These are phyloP conservation scores for Trifolium fragiferum DNA, from an alignment of 306 rosid genomes.

Conservation along the genomic window DNA sequence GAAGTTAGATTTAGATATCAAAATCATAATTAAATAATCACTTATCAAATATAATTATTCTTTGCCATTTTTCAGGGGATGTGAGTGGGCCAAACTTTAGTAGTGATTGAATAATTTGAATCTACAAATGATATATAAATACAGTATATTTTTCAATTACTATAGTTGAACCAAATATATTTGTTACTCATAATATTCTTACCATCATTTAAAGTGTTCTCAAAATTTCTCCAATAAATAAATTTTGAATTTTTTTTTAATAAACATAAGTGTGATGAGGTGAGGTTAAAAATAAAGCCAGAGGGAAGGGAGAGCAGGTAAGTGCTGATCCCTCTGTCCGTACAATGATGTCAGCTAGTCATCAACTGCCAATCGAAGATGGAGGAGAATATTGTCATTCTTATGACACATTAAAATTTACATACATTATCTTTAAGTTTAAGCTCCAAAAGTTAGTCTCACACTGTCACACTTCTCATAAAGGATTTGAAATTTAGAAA, in stretches of 20 bases:
- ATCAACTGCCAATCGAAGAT: neutral
- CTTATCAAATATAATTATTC: neutral
- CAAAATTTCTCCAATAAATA: neutral
- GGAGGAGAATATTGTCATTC: neutral
- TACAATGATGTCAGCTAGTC: neutral
- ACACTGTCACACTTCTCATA: neutral
- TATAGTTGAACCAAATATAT: neutral
- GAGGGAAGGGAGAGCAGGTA: neutral
- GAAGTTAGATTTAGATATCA: neutral
- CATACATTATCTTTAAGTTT: neutral
- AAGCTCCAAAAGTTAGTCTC: neutral
- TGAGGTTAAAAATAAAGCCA: neutral
- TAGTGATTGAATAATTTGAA: neutral
- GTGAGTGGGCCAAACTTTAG: neutral
- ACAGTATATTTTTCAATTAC: neutral
- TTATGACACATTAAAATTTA: neutral
- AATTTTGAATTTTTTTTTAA: neutral
- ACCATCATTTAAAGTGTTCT: neutral
- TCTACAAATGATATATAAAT: neutral
- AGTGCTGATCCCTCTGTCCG: neutral
- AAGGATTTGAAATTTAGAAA: neutral
- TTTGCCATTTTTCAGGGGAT: neutral
- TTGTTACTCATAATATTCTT: neutral
- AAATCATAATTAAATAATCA: neutral
- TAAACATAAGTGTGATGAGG: neutral